A percentile compares a stretch with the other conserved stretches of the same genome.
Evolutionary conservation across 805 yeast genomes (phyloP).

Genomic region (Kodamaea hsintzibuensis): DNA sequence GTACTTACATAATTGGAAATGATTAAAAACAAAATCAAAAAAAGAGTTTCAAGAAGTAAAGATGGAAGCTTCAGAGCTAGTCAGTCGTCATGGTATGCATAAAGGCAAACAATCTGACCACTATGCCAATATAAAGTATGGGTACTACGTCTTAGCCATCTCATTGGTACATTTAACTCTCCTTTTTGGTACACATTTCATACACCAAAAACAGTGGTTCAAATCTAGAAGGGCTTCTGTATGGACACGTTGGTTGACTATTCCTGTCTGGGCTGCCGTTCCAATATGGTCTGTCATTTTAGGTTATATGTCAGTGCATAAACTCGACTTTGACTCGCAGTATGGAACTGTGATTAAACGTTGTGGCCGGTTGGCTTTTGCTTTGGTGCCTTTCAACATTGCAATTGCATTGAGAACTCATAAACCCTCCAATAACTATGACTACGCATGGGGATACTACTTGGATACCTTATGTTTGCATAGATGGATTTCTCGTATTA

Average conservation of each 20-base stretch:
- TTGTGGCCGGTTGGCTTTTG: slow-evolving; percentile 61
- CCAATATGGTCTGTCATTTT: slow-evolving; percentile 34
- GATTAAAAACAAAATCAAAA: too few species aligned
- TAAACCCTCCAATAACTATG: slow-evolving; percentile 19
- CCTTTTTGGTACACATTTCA: slow-evolving; percentile 32
- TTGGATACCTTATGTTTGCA: slow-evolving; percentile 58
- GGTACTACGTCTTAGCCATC: slow-evolving; percentile 49
- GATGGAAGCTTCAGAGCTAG: neutral
- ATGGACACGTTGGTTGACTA: slow-evolving; percentile 1
- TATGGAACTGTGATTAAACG: slow-evolving; percentile 50
- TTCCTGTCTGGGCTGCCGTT: slow-evolving; percentile 37
- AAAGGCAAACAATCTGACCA: slow-evolving; percentile 30
- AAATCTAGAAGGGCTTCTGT: slow-evolving; percentile 26
- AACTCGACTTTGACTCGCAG: slow-evolving; percentile 25
- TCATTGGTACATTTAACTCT: slow-evolving; percentile 41
- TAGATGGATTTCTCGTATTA: slow-evolving; percentile 69
- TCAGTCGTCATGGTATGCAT: neutral
- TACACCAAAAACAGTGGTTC: slow-evolving; percentile 38
- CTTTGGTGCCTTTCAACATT: slow-evolving; percentile 58
- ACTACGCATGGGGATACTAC: slow-evolving; percentile 42
- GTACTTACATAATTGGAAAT: too few species aligned
- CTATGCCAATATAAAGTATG: slow-evolving; percentile 58
- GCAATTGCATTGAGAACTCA: slow-evolving; percentile 55
- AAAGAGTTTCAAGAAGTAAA: too few species aligned
- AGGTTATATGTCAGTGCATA: slow-evolving; percentile 29